Percentiles rank a stretch among this genome's conserved stretches.
Conservation (phyloP, 2,329 filamentous ascomycete genomes). For the Verticillium klebahnii region DNA sequence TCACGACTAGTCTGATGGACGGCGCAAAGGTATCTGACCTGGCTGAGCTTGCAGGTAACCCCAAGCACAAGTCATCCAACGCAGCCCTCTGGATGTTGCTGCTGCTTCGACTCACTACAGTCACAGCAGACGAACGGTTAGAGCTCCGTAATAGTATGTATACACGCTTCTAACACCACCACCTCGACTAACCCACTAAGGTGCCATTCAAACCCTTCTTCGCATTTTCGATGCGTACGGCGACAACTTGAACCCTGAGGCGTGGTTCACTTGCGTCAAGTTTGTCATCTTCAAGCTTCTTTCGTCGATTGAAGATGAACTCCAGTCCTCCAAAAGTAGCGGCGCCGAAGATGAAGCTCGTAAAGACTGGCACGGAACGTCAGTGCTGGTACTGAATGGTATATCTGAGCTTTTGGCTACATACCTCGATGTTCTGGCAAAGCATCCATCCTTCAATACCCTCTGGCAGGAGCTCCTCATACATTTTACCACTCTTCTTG, state of each 20-base stretch:
- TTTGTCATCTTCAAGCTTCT: slow-evolving; percentile 77
- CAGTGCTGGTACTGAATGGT: slow-evolving; percentile 68
- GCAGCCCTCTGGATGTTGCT: slow-evolving; percentile 77
- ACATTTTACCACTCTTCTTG: slow-evolving; percentile 61
- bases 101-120: slow-evolving; percentile 63
- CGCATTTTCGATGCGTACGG: slow-evolving; percentile 91
- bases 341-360: slow-evolving; percentile 33
- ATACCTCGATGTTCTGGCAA: slow-evolving; percentile 69
- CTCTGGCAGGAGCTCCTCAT: slow-evolving; percentile 73
- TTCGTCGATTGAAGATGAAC: slow-evolving; percentile 59
- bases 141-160: slow-evolving; percentile 70
- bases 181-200: slow-evolving; percentile 22
- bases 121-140: slow-evolving; percentile 66
- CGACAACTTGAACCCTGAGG: slow-evolving; percentile 68
- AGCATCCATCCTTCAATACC: slow-evolving; percentile 60
- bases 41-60: slow-evolving; percentile 42
- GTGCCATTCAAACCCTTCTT: slow-evolving; percentile 82
- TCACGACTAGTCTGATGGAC: slow-evolving; percentile 52
- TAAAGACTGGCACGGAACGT: slow-evolving; percentile 68
- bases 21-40: slow-evolving; percentile 47
- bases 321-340: slow-evolving; percentile 30
- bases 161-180: background rate
- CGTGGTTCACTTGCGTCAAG: slow-evolving; percentile 80
- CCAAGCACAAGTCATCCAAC: slow-evolving; percentile 56
- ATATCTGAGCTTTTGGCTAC: slow-evolving; percentile 69